phyloP scores from a whole-genome alignment of 768 basidiomycete genomes.

The Rhizopogon vulgaris region DNA sequence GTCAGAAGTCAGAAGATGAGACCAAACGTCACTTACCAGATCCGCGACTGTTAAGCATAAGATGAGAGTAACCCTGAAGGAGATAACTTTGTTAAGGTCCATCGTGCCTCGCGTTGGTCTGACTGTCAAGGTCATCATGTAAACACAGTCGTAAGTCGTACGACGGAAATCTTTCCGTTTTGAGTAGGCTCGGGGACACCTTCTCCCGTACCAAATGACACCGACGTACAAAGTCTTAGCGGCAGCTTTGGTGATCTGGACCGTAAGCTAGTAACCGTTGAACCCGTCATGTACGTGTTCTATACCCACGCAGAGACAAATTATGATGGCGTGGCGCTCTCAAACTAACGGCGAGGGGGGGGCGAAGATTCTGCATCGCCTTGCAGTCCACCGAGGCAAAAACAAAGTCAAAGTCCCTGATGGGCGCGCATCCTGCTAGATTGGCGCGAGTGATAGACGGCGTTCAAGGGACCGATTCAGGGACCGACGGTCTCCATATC shows the following conservation, averaged over 20 bases:
- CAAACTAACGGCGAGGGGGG: background rate
- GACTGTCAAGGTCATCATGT: background rate
- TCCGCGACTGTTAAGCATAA: slow-evolving; percentile 13
- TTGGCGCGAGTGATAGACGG: background rate
- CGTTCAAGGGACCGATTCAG: slow-evolving; percentile 6
- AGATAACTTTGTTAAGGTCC: slow-evolving; percentile 22
- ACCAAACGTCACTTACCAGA: slow-evolving; percentile 9
- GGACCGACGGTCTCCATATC: background rate
- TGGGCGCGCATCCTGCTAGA: background rate
- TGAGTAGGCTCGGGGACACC: background rate
- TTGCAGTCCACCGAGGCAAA: background rate
- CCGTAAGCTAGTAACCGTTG: background rate
- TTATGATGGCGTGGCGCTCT: background rate
- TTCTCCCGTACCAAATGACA: background rate
- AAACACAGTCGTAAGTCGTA: background rate
- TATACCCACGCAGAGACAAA: slow-evolving; percentile 3
- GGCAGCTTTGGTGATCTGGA: background rate
- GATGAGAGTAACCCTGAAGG: slow-evolving; percentile 26
- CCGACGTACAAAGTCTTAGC: background rate
- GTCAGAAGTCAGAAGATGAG: slow-evolving; percentile 1
- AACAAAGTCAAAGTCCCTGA: background rate
- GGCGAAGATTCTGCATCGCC: background rate
- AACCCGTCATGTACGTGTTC: slow-evolving; percentile 1
- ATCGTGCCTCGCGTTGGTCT: slow-evolving; percentile 9
- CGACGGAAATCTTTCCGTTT: slow-evolving; percentile 2